Base-by-base conservation (phyloP, 2,329 filamentous ascomycete genomes). In the Ophiostoma himal-ulmi region DNA sequence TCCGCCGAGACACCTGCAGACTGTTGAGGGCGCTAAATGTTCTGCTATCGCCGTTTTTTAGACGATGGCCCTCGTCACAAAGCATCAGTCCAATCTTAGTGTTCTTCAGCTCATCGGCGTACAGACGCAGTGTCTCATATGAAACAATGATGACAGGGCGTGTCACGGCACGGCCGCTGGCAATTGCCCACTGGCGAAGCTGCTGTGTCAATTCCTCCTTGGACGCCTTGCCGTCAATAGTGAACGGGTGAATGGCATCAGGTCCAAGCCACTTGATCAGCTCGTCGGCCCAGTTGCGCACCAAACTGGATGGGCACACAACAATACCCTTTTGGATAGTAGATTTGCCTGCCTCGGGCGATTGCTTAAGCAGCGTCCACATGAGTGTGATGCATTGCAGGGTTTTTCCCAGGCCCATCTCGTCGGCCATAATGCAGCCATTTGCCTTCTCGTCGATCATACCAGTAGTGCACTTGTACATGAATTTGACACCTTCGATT, bases 371-470 rank as follows among this genome's bases (percentile, higher is more conserved):
- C 1, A 99, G 81, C 1, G 95, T 99, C 95, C 95, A 99, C 84
- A 99, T 90, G 68, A 99, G 85, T 0, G 95, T 88, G 76, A 99
- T 99, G 79, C 95, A 99, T 82, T 99, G 95, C 62, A 99, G 81
- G 22, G 95, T 99, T 82, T 99, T 99, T 70, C 95, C 95, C 39
- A 99, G 82, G 75, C 95, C 95, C 95, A 99, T 99, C 78, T 97
- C 95, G 78, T 99, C 95, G 69, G 95, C 95, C 95, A 99, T 99
- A 78, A 99, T 99, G 80, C 95, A 99, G 1, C 95, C 95, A 78
- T 97, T 92, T 67, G 95, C 95, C 75, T 94, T 94, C 52, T 91
- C 86, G 76, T 98, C 95, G 70, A 98, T 91, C 84, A 98, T 86
- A n/a, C 95, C 95, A 1, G 94, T 98, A 6, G 95, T 93, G 77